These are phyloP conservation scores for Aureobasidium sp. DNA, from an alignment of 2,329 filamentous ascomycete genomes.

Conservation along the genomic window DNA sequence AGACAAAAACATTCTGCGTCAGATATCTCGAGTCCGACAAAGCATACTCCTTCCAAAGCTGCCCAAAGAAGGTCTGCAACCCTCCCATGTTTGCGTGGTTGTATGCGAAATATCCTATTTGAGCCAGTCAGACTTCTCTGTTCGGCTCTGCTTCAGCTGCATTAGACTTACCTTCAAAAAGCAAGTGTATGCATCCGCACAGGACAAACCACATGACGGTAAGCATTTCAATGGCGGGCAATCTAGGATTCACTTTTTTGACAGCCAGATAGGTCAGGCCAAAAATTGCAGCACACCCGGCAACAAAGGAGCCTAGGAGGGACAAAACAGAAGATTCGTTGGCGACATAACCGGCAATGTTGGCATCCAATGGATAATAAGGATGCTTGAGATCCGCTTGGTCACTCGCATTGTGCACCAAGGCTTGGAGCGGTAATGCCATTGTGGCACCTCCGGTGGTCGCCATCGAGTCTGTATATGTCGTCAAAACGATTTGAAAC, in stretches of 20 bases:
- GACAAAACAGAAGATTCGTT: conserved; percentile 56
- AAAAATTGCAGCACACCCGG: conserved; percentile 52
- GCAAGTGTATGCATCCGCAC: conserved; percentile 67
- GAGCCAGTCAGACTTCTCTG: neutral
- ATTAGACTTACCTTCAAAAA: conserved; percentile 62
- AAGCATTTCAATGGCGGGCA: conserved; percentile 49
- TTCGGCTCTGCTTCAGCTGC: neutral
- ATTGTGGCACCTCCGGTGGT: neutral
- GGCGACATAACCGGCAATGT: conserved; percentile 56
- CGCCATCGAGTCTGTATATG: neutral
- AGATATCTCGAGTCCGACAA: conserved; percentile 83
- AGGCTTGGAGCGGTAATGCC: conserved; percentile 3
- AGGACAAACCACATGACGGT: conserved; percentile 70
- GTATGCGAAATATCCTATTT: conserved; percentile 65
- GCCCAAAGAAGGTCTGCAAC: conserved; percentile 66
- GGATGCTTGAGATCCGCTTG: conserved; percentile 45
- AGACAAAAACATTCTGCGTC: conserved; percentile 71
- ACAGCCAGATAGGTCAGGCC: conserved; percentile 48
- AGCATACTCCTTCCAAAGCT: conserved; percentile 90
- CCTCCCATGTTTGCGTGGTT: conserved; percentile 60
- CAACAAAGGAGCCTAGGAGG: conserved; percentile 55
- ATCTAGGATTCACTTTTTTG: conserved; percentile 45
- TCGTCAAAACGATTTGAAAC: neutral
- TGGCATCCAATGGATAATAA: conserved; percentile 62
- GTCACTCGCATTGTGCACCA: conserved; percentile 1